Evolutionary conservation across 1,139 yeast genomes (phyloP).

Genomic region (Lodderomyces pseudojiufengensis): DNA sequence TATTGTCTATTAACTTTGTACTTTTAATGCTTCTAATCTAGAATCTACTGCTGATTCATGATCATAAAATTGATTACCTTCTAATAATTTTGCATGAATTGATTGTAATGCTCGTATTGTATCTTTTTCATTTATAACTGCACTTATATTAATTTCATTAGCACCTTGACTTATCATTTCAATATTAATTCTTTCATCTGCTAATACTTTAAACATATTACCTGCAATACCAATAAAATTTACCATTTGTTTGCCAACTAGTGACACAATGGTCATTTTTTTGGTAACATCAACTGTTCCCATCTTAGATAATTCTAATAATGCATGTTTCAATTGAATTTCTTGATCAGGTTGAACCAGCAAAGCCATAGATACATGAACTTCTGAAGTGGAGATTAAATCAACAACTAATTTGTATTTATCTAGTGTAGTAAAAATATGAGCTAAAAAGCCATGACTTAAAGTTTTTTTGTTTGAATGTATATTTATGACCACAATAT

Average conservation of each 20-base stretch:
- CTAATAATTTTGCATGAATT: constrained; percentile 74
- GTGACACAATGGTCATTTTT: constrained; percentile 84
- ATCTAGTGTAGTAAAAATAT: constrained; percentile 83
- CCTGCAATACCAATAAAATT: constrained; percentile 97
- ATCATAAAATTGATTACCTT: constrained; percentile 23
- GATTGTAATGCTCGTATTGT: constrained; percentile 82
- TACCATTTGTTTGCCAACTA: constrained; percentile 97
- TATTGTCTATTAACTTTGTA: constrained; percentile 16
- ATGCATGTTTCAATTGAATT: constrained; percentile 59
- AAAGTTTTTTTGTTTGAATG: constrained; percentile 91
- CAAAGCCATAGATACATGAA: constrained; percentile 96
- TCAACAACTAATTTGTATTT: constrained; percentile 85
- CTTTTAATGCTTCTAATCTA: constrained; percentile 35
- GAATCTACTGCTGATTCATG: constrained; percentile 38
- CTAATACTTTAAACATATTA: constrained; percentile 90
- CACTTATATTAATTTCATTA: constrained; percentile 92
- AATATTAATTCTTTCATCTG: constrained; percentile 87
- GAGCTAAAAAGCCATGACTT: constrained; percentile 93
- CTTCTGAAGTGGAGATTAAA: constrained; percentile 94
- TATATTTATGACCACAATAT: constrained; percentile 85
- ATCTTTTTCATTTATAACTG: constrained; percentile 83
- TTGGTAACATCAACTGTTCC: constrained; percentile 88
- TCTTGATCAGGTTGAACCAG: constrained; percentile 69
- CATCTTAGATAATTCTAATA: constrained; percentile 69
- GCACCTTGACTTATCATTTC: constrained; percentile 99